Conservation (phyloP, 805 yeast species). For the Wickerhamiella galacta region DNA sequence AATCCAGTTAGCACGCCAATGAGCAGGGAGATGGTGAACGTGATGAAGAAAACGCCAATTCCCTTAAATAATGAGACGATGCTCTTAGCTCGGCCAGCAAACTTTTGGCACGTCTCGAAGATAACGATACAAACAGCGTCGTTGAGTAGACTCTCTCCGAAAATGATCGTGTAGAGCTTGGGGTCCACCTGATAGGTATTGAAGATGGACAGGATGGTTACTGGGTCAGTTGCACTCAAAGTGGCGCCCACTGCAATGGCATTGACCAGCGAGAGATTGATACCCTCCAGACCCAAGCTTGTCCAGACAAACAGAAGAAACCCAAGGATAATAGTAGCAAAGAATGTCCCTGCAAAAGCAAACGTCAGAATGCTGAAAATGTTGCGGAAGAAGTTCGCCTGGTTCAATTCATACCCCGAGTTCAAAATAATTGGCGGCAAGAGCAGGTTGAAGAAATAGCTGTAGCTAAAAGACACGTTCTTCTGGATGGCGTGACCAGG, state of each 20-base stretch:
- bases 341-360: conserved; percentile 94
- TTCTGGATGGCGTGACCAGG: conserved; percentile 98
- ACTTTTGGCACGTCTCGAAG: conserved; percentile 96
- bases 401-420: conserved; percentile 92
- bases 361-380: conserved; percentile 79
- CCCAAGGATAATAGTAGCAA: conserved; percentile 85
- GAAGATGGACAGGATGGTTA: conserved; percentile 87
- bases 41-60: conserved; percentile 80
- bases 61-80: conserved; percentile 59
- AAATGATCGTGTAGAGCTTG: conserved; percentile 86
- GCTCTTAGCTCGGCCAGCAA: conserved; percentile 63
- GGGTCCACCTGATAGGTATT: conserved; percentile 98
- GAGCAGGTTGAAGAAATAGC: conserved; percentile 83
- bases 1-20: conserved; percentile 84
- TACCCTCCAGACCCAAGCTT: conserved; percentile 74
- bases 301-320: conserved; percentile 79
- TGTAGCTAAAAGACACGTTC: conserved; percentile 85
- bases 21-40: conserved; percentile 75
- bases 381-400: conserved; percentile 85
- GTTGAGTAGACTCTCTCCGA: conserved; percentile 87
- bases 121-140: conserved; percentile 98
- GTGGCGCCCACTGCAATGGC: conserved; percentile 97
- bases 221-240: conserved; percentile 95
- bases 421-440: conserved; percentile 93
- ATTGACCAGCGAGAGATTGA: conserved; percentile 84